Base-by-base conservation (phyloP, 208 protist species). In the Acanthamoeba lenticulata region DNA sequence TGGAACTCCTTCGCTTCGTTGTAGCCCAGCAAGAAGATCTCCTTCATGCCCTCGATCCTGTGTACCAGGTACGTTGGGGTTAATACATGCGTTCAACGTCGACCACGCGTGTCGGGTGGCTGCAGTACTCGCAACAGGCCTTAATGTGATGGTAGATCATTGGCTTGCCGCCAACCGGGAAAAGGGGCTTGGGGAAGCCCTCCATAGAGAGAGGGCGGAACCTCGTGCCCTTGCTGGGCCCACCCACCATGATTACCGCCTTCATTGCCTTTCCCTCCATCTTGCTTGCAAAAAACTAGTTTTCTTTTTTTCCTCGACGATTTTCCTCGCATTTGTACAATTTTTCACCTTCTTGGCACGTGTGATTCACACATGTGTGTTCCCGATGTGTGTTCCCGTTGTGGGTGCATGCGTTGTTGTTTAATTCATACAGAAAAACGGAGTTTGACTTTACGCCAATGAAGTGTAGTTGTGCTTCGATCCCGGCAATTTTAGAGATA, bases 131-230 rank as follows among this genome's bases (percentile, higher is more conserved):
- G 42, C 55, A 88, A 32, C 93, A 94, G 29, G 93, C 93, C 52
- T 90, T 86, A 45, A 94, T 94, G 40, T 97, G 96, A 67, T 97
- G 96, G 79, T 94, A 95, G 38, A 97, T 79, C 93, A 97, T 95
- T 62, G 95, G 94, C 90, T 95, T 95, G 40, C 95, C 96, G 47
- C 91, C 95, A 21, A 97, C 67, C 34, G 95, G 96, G 27, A 97
- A 96, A 9, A 97, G 94, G 15, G 94, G 89, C 86, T 96, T 97
- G 15, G 96, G 96, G 60, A 94, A 65, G 24, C 44, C 38, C 27
- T 96, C 95, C 40, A 97, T 69, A 36, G 95, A 97, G 13, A 97
- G 29, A 62, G 96, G 96, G 29, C 96, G 77, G 55, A 96, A 97
- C 36, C 95, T 47, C 36, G 95, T 95, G n/a, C 96, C 96, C 81